A percentile compares a stretch with the other conserved stretches of the same genome.
Conservation (phyloP, 2,329 filamentous ascomycete genomes). For the Cladosporium phlei region DNA sequence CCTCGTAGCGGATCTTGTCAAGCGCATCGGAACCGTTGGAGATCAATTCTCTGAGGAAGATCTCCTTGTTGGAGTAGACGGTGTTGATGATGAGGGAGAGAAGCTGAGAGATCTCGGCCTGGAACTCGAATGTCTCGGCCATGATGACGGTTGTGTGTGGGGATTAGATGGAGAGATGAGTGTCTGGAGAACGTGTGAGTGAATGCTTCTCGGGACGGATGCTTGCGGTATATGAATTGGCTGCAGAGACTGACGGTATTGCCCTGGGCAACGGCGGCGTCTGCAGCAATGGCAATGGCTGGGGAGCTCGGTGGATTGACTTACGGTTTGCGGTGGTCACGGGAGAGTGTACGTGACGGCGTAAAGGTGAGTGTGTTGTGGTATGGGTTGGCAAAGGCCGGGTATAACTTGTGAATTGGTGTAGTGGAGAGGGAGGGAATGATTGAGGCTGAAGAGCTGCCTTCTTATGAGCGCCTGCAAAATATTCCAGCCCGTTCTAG, state of each 20-base stretch:
- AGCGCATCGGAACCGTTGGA: conserved; percentile 98
- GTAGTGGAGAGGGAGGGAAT: conserved; percentile 2
- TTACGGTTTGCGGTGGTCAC: conserved; percentile 12
- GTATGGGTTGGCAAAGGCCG: conserved; percentile 10
- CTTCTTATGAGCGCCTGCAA: conserved; percentile 7
- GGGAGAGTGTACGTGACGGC: conserved; percentile 3
- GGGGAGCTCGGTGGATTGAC: background rate
- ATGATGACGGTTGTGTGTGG: conserved; percentile 51
- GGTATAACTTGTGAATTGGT: conserved; percentile 7
- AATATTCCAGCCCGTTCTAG: conserved; percentile 6
- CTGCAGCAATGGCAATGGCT: background rate
- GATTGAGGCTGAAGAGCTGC: conserved; percentile 6
- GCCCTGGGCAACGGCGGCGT: conserved; percentile 9
- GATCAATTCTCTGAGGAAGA: conserved; percentile 96
- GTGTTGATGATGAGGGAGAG: conserved; percentile 99
- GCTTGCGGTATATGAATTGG: background rate
- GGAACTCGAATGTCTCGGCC: conserved; percentile 99
- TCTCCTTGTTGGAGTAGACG: conserved; percentile 99
- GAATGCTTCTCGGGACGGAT: background rate
- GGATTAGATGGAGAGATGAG: conserved; percentile 4
- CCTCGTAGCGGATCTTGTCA: conserved; percentile 99
- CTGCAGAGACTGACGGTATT: conserved; percentile 9
- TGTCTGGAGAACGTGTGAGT: conserved; percentile 9
- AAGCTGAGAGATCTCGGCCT: conserved; percentile 99
- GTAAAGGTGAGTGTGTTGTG: background rate